These are phyloP conservation scores for Hypomontagnella submonticulosa DNA, from an alignment of 495 filamentous ascomycete species.

Conservation along the genomic window DNA sequence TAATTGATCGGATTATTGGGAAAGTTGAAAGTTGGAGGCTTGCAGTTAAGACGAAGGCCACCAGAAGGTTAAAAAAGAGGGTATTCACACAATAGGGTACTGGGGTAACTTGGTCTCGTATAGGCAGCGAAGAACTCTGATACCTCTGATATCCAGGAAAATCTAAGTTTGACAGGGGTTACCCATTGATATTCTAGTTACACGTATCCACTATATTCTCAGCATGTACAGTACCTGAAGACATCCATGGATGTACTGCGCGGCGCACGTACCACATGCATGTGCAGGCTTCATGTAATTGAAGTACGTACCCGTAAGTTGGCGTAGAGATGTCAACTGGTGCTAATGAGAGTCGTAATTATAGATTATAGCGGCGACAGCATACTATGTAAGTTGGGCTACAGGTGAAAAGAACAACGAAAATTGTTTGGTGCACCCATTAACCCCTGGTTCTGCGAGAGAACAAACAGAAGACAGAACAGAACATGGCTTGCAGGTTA, in stretches of 20 bases:
- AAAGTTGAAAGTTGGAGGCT: conserved; percentile 35
- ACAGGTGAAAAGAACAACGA: conserved; percentile 6
- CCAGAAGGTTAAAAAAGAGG: conserved; percentile 38
- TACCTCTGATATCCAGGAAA: conserved; percentile 11
- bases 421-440: conserved; percentile 26
- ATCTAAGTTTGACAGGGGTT: conserved; percentile 30
- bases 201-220: neutral
- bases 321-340: no score
- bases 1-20: conserved; percentile 21
- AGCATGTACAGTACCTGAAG: neutral
- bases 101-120: conserved; percentile 38
- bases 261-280: neutral
- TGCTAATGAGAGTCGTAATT: no score
- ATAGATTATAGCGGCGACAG: no score
- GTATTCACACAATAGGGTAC: conserved; percentile 46
- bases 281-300: no score
- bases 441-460: conserved; percentile 23
- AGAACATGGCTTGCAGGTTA: conserved; percentile 28
- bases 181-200: no score
- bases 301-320: no score
- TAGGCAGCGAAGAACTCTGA: conserved; percentile 43
- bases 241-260: neutral
- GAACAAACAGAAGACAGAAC: conserved; percentile 14
- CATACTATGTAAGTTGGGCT: neutral
- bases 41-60: conserved; percentile 40